phyloP scores from a whole-genome alignment of 2,329 filamentous ascomycete species.

The Orbilia javanica region DNA sequence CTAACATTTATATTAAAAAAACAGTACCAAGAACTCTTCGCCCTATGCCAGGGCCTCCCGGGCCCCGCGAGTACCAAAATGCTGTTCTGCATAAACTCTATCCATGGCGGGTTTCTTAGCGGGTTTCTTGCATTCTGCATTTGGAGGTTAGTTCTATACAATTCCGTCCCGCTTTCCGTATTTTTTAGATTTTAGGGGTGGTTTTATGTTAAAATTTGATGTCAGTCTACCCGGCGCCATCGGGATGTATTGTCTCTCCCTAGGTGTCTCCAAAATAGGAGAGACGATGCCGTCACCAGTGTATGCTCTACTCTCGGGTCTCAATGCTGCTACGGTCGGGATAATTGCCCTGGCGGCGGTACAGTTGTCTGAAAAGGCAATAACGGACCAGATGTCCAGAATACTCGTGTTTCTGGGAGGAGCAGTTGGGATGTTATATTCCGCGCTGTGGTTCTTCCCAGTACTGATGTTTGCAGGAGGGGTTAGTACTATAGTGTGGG shows the following conservation, averaged over 20 bases:
- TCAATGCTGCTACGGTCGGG: constrained; percentile 79
- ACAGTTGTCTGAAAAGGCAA: constrained; percentile 75
- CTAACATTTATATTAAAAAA: constrained; percentile 64
- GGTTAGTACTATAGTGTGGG: constrained; percentile 70
- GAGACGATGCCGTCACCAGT: constrained; percentile 73
- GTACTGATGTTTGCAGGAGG: constrained; percentile 73
- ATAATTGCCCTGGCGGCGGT: constrained; percentile 79
- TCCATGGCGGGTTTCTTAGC: constrained; percentile 72
- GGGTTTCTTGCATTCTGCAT: constrained; percentile 74
- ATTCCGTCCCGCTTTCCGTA: neutral
- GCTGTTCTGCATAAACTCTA: constrained; percentile 75
- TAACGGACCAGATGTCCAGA: constrained; percentile 74
- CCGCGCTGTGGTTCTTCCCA: constrained; percentile 81
- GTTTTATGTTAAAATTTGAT: constrained; percentile 3
- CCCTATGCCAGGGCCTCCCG: constrained; percentile 75
- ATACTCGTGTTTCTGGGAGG: constrained; percentile 75
- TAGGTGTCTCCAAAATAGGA: constrained; percentile 74
- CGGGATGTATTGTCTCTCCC: constrained; percentile 76
- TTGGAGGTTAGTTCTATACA: constrained; percentile 70
- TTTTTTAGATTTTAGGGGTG: neutral
- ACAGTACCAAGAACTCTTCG: constrained; percentile 79
- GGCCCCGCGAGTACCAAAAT: constrained; percentile 80
- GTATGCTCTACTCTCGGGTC: constrained; percentile 77
- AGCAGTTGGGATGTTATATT: constrained; percentile 77
- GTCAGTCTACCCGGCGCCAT: constrained; percentile 75